These are phyloP conservation scores for Hydnum rufescens DNA, from an alignment of 768 basidiomycete species.

Conservation along the genomic window DNA sequence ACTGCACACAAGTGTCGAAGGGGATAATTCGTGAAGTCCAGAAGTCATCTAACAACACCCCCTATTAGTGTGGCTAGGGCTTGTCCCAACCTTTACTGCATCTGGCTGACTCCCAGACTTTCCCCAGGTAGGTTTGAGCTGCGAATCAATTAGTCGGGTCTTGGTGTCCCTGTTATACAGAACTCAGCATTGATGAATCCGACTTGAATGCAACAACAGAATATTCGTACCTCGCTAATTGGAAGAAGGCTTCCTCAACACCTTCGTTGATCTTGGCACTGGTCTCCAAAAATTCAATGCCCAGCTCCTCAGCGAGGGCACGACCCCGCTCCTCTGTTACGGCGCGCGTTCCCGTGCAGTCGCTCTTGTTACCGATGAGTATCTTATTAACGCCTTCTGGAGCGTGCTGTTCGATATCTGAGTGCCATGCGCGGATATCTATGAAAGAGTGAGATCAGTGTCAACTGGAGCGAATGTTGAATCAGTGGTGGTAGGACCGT, in stretches of 20 bases:
- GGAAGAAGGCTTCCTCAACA: constrained; percentile 98
- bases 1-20: too few species aligned
- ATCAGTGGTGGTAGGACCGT: constrained; percentile 19
- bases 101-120: not conserved
- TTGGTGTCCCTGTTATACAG: constrained; percentile 66
- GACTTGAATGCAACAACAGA: not conserved
- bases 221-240: constrained; percentile 62
- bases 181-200: too few species aligned
- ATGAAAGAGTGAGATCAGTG: not conserved
- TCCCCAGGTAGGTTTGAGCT: constrained; percentile 28
- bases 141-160: constrained; percentile 87
- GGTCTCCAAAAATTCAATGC: constrained; percentile 92
- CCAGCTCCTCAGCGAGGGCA: constrained; percentile 80
- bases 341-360: constrained; percentile 90
- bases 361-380: constrained; percentile 95
- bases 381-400: constrained; percentile 99
- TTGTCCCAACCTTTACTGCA: not conserved
- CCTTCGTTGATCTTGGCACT: constrained; percentile 93
- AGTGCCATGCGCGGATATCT: constrained; percentile 98
- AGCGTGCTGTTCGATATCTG: constrained; percentile 96
- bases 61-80: not conserved
- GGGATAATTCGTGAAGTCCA: too few species aligned
- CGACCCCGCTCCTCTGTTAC: constrained; percentile 85
- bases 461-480: not conserved
- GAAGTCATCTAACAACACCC: too few species aligned